phyloP scores from a whole-genome alignment of 495 filamentous ascomycete species.

The Trichoderma asperelloides region DNA sequence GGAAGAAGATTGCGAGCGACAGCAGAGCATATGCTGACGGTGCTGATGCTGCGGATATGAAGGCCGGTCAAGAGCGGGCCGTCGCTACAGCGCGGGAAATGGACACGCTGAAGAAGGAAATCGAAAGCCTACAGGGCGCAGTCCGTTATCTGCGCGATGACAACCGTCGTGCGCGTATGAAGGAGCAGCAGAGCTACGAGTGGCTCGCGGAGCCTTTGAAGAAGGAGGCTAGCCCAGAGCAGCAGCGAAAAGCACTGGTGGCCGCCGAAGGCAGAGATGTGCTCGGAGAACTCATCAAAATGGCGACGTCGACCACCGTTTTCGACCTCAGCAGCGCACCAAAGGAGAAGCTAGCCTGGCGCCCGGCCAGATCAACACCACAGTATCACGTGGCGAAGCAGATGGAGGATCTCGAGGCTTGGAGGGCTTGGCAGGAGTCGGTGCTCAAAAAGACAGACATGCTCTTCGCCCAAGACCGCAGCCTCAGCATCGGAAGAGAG shows the following conservation, averaged over 20 bases:
- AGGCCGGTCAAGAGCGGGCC: slow-evolving; percentile 46
- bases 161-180: slow-evolving; percentile 54
- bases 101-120: slow-evolving; percentile 60
- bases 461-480: slow-evolving; percentile 19
- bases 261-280: slow-evolving; percentile 61
- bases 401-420: slow-evolving; percentile 31
- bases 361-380: slow-evolving; percentile 34
- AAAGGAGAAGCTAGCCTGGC: slow-evolving; percentile 43
- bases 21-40: slow-evolving; percentile 47
- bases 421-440: slow-evolving; percentile 32
- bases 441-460: slow-evolving; percentile 30
- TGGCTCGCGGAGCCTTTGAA: slow-evolving; percentile 61
- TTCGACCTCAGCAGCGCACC: slow-evolving; percentile 43
- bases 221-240: slow-evolving; percentile 35
- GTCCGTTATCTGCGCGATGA: slow-evolving; percentile 74
- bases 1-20: slow-evolving; percentile 64
- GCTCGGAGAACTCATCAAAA: slow-evolving; percentile 59
- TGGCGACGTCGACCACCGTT: slow-evolving; percentile 51
- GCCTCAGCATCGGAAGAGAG: slow-evolving; percentile 12
- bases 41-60: slow-evolving; percentile 39
- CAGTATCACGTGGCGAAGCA: slow-evolving; percentile 35
- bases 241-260: slow-evolving; percentile 51
- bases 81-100: slow-evolving; percentile 68
- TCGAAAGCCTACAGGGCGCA: slow-evolving; percentile 60
- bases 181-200: slow-evolving; percentile 51